phyloP scores from a whole-genome alignment of 768 basidiomycete genomes.

The Aureoboletus auriporus region DNA sequence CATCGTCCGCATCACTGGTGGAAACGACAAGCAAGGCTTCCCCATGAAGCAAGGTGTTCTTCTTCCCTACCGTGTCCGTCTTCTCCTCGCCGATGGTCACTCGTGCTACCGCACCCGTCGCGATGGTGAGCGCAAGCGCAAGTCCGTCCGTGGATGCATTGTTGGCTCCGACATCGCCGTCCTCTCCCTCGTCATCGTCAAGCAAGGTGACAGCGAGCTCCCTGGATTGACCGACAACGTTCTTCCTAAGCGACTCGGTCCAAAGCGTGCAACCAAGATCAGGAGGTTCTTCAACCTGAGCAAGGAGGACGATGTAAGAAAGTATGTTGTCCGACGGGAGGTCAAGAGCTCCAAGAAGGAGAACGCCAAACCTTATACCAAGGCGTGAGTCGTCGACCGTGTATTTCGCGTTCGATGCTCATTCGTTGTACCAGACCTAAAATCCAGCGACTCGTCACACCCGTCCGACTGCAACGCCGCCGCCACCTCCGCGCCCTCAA shows the following conservation, averaged over 20 bases:
- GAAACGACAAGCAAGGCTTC: slow-evolving; percentile 99
- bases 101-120: slow-evolving; percentile 95
- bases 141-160: slow-evolving; percentile 98
- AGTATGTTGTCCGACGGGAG: slow-evolving; percentile 93
- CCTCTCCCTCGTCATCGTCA: slow-evolving; percentile 89
- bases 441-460: slow-evolving; percentile 96
- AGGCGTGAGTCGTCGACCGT: slow-evolving; percentile 64
- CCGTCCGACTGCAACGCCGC: slow-evolving; percentile 92
- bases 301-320: slow-evolving; percentile 98
- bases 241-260: slow-evolving; percentile 92
- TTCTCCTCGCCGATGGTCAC: slow-evolving; percentile 94
- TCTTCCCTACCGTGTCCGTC: slow-evolving; percentile 86
- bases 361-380: slow-evolving; percentile 89
- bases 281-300: slow-evolving; percentile 94
- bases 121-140: slow-evolving; percentile 95
- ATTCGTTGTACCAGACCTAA: slow-evolving; percentile 60
- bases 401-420: neutral
- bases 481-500: slow-evolving; percentile 88
- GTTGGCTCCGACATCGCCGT: slow-evolving; percentile 96
- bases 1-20: slow-evolving; percentile 93
- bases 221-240: slow-evolving; percentile 89
- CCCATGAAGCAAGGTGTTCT: slow-evolving; percentile 99
- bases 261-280: slow-evolving; percentile 97
- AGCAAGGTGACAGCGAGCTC: slow-evolving; percentile 90
- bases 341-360: slow-evolving; percentile 87